Percentiles rank a stretch among this genome's conserved stretches.
Evolutionary conservation across 208 protist genomes (phyloP).

Genomic region (Acanthamoeba royreba): DNA sequence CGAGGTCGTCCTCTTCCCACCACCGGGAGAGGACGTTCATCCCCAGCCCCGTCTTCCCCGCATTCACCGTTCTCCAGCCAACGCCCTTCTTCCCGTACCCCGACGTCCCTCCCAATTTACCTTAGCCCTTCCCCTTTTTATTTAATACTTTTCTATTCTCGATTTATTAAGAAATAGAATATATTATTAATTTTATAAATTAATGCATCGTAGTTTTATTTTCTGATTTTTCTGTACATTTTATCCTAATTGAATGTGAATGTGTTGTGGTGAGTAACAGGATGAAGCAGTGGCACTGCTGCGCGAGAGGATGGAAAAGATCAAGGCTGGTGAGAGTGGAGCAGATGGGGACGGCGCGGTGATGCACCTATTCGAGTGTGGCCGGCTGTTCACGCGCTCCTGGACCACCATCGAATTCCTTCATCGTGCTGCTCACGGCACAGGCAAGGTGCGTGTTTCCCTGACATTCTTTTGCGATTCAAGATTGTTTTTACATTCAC

Average conservation of each 20-base stretch:
- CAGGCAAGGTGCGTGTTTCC: neutral
- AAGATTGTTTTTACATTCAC: neutral
- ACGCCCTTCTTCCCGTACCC: neutral
- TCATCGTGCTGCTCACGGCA: neutral
- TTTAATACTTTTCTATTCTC: neutral
- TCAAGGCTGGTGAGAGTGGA: neutral
- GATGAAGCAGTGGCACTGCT: neutral
- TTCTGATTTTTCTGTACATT: too few relatives aligned
- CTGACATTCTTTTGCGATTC: neutral
- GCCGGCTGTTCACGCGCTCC: neutral
- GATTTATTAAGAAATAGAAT: too few relatives aligned
- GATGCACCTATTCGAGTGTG: neutral
- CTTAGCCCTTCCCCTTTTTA: too few relatives aligned
- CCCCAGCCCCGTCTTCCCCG: neutral
- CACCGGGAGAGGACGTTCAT: neutral
- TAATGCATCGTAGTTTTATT: neutral
- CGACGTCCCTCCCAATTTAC: too few relatives aligned
- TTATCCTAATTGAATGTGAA: neutral
- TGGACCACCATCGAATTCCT: neutral
- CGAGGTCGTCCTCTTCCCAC: slow-evolving; percentile 30
- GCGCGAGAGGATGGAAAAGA: neutral
- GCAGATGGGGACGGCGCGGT: neutral
- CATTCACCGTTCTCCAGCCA: neutral
- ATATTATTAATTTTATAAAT: neutral
- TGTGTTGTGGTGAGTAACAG: neutral